Evolutionary conservation across 1,284 basidiomycete genomes (phyloP), one percentile per base, ranked within the genome.

Genomic region (Tranzscheliella williamsii): DNA sequence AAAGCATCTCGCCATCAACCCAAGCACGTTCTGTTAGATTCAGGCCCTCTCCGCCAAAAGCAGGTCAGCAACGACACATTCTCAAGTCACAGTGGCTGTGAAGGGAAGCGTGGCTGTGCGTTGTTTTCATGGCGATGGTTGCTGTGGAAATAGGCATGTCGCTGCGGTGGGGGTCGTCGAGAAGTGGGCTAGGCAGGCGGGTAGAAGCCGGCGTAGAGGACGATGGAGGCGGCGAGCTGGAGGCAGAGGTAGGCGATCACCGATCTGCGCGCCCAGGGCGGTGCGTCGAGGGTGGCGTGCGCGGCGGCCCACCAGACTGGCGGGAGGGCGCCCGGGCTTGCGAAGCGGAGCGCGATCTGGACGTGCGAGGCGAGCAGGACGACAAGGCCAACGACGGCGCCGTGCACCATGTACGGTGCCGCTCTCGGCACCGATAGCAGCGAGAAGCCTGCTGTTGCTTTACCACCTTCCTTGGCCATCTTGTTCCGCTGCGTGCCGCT

Each of bases 321-420:
- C 0, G 93, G 93, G 78, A 92, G 83, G 2, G 65, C 68, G 1
- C 73, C 73, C 0, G 88, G 85, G 0, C 87, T 84, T 8, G 87
- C 85, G 11, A 90, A 81, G 4, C 94, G 86, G 2, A 98, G 84
- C 2, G 87, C 82, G 58, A 97, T 97, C 75, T 98, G 94, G 1
- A 88, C 88, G 72, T 98, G 91, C 0, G 91, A 88, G 4, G 84
- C 83, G 70, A 93, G 84, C 8, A 93, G 80, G 17, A 97, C 81
- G 16, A 88, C 79, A 22, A 29, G 3, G 0, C 82, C 73, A 6
- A 83, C 82, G 38, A 89, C 79, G 24, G 84, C 63, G 15, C 85
- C 72, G 17, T 87, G 84, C 64, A 91, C 85, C 0, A 86, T 83
- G 76, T 90, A 86, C 0, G 90, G 88, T 0, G 82, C 62, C 17